These are phyloP conservation scores for Dalbergia oliveri DNA, from an alignment of 306 rosid genomes.

Conservation along the genomic window DNA sequence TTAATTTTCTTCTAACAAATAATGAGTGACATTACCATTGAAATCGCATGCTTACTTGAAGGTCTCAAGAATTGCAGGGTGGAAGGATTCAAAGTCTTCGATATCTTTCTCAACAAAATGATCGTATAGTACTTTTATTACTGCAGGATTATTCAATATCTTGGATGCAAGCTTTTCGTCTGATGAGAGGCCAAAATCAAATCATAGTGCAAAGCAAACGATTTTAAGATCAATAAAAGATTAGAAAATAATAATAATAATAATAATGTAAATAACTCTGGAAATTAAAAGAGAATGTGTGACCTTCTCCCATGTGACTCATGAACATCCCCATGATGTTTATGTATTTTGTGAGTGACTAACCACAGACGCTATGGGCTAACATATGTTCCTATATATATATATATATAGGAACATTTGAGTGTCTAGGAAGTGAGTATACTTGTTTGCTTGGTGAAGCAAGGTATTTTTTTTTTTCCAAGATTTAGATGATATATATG, in stretches of 20 bases:
- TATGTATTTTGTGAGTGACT: constrained; percentile 29
- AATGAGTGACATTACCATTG: background rate
- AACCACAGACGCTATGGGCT: constrained; percentile 24
- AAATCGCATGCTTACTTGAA: constrained; percentile 58
- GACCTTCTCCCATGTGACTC: constrained; percentile 68
- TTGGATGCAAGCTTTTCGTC: constrained; percentile 32
- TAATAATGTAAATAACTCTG: background rate
- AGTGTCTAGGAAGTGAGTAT: constrained; percentile 37
- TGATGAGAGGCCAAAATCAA: constrained; percentile 41
- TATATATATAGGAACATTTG: constrained; percentile 28
- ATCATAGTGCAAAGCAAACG: background rate
- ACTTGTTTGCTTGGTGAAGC: constrained; percentile 48
- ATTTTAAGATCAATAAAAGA: background rate
- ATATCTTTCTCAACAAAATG: constrained; percentile 46
- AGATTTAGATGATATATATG: background rate
- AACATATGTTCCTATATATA: background rate
- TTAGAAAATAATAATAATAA: background rate
- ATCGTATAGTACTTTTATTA: constrained; percentile 48
- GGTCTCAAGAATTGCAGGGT: constrained; percentile 66
- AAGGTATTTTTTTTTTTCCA: constrained; percentile 52
- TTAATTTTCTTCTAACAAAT: background rate
- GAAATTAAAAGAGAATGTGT: constrained; percentile 15
- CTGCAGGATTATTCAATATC: constrained; percentile 7
- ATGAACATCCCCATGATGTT: constrained; percentile 60
- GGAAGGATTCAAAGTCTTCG: constrained; percentile 42